These are phyloP conservation scores for Coemansia sp. DNA, from an alignment of 192 early-diverging fungal species.

Conservation along the genomic window DNA sequence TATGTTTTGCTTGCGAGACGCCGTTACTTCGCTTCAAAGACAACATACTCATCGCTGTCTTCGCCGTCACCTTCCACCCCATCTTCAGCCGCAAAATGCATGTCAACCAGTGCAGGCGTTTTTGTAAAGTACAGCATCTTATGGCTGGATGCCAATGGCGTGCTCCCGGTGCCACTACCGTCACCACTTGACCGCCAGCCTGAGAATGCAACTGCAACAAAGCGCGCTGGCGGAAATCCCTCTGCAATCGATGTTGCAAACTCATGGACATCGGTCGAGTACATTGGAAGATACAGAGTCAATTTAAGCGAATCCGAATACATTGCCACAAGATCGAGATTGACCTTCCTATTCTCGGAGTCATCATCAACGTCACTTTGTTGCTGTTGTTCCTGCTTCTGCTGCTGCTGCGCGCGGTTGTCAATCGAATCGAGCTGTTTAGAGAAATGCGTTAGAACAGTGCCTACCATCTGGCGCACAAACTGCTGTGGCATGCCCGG, in stretches of 20 bases:
- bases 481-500: conserved; percentile 42
- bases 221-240: conserved; percentile 40
- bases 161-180: neutral
- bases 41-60: conserved; percentile 22
- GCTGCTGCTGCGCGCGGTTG: neutral
- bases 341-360: neutral
- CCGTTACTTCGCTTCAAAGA: conserved; percentile 29
- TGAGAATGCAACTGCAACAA: conserved; percentile 12
- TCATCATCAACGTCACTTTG: neutral
- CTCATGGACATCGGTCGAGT: conserved; percentile 42
- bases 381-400: neutral
- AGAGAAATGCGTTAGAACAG: conserved; percentile 28
- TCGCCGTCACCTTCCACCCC: conserved; percentile 2
- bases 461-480: conserved; percentile 23
- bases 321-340: neutral
- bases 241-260: conserved; percentile 32
- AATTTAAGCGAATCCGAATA: conserved; percentile 21
- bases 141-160: neutral
- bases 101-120: conserved; percentile 37
- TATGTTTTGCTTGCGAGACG: neutral
- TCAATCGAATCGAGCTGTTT: conserved; percentile 1
- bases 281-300: conserved; percentile 33
- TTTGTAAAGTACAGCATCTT: conserved; percentile 27
- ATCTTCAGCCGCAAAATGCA: conserved; percentile 14
- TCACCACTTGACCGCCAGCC: neutral